Base-by-base conservation (phyloP, 208 protist genomes). In the Crithidia fasciculata region DNA sequence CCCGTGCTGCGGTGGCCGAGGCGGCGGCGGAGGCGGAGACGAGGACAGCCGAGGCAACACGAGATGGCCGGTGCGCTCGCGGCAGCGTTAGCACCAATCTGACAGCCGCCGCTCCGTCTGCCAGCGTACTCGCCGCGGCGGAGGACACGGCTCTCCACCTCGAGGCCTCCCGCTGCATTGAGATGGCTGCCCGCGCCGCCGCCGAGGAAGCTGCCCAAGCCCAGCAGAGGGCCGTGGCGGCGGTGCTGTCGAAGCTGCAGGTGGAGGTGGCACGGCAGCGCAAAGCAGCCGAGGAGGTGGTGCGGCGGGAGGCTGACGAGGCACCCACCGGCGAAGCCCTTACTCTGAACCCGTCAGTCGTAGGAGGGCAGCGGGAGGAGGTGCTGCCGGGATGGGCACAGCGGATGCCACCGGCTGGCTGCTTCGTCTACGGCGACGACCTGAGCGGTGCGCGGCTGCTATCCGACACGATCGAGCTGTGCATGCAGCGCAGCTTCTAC, bases 261-360 rank as follows among this genome's bases (percentile, higher is more conserved):
- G 69, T 28, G n/a, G 73, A 83, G 53, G 77, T 75, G 37, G 59
- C 72, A 49, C 74, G 75, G 5, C 83, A 81, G 69, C 78, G 80
- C 50, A 95, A 96, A 72, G 65, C 95, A 9, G 96, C 97, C 55
- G 90, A 95, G 8, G 97, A 98, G 73, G 95, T 94, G 72, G 86
- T 98, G 45, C 91, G 98, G 5, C 81, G 84, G 10, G 71, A 85
- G n/a, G 78, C 65, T 45, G 71, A 85, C 54, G 83, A 74, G 19
- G 47, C 72, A 5, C 76, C 55, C 63, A 16, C 19, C 18, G 8
- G 50, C 18, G 47, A 49, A 8, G 65, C 67, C 8, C 15, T 28
- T 2, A 10, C 28, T n/a, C 5, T 39, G 56, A 56, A 66, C 8
- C 47, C 5, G n/a, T 15, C 19, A 43, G 40, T 28, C 43, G 45